Conservation (phyloP, 768 basidiomycete genomes). For the Tricholoma matsutake region DNA sequence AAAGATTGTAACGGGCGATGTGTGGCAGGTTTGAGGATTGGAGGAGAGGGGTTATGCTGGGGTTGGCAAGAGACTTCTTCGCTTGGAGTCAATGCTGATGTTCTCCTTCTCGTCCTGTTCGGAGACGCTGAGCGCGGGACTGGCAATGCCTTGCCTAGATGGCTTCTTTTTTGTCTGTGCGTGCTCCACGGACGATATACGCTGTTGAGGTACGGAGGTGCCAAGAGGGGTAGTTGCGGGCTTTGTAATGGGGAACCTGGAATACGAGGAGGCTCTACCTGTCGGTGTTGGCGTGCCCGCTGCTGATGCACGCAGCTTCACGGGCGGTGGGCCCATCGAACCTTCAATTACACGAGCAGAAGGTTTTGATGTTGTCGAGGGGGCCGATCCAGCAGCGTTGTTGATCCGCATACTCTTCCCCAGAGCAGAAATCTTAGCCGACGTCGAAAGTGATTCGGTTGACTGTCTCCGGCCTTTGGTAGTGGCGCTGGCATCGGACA, state of each 20-base stretch:
- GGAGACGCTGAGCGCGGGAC: conserved; percentile 36
- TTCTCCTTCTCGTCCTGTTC: conserved; percentile 64
- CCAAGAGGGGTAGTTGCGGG: conserved; percentile 25
- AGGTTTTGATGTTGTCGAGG: conserved; percentile 11
- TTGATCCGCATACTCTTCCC: conserved; percentile 52
- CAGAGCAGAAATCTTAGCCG: conserved; percentile 39
- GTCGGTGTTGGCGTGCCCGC: conserved; percentile 39
- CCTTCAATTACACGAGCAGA: conserved; percentile 28
- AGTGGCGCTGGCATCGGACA: conserved; percentile 48
- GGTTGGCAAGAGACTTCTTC: conserved; percentile 32
- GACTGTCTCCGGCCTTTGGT: conserved; percentile 37
- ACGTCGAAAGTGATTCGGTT: conserved; percentile 30
- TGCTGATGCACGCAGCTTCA: conserved; percentile 35
- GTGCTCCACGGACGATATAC: conserved; percentile 32
- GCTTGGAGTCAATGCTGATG: conserved; percentile 29
- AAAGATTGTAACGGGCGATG: background rate
- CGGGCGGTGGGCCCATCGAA: conserved; percentile 51
- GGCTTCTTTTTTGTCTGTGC: conserved; percentile 32
- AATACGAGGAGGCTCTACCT: conserved; percentile 31
- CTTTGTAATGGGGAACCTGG: conserved; percentile 32
- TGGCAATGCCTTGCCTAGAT: conserved; percentile 30
- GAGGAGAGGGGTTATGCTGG: conserved; percentile 19
- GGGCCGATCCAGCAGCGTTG: conserved; percentile 17
- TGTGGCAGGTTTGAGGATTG: background rate
- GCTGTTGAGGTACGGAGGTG: conserved; percentile 31